These are phyloP conservation scores for Pichia nanzhaoensis DNA, from an alignment of 805 yeast genomes.

Conservation along the genomic window DNA sequence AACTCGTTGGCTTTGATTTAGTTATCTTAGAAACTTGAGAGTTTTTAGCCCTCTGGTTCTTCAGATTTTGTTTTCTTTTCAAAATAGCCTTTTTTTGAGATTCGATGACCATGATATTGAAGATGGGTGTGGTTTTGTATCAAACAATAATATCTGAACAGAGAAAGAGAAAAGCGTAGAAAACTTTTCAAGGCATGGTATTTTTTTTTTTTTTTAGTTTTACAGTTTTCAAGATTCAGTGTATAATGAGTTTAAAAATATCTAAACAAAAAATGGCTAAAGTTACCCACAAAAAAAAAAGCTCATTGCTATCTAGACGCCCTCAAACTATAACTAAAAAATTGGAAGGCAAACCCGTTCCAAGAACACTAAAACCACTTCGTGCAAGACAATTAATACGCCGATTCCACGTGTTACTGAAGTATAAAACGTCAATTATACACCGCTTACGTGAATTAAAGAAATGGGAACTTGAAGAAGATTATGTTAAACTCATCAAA, in stretches of 20 bases:
- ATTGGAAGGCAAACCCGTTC: slow-evolving; percentile 16
- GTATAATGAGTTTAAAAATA: not conserved
- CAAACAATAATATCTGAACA: too few species aligned
- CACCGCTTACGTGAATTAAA: slow-evolving; percentile 2
- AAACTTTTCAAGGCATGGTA: slow-evolving; percentile 5
- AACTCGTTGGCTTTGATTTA: slow-evolving; percentile 3
- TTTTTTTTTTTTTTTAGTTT: not conserved
- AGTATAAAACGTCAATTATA: slow-evolving; percentile 41
- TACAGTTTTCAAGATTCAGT: not conserved
- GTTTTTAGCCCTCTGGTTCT: not conserved
- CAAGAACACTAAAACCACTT: slow-evolving; percentile 54
- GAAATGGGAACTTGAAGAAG: not conserved
- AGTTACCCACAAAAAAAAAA: slow-evolving; percentile 19
- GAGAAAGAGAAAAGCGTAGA: not conserved
- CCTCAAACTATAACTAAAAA: slow-evolving; percentile 1
- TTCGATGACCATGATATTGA: not conserved
- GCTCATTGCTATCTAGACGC: slow-evolving; percentile 12
- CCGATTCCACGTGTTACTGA: slow-evolving; percentile 65
- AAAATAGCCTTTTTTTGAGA: slow-evolving; percentile 15
- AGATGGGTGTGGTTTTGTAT: not conserved
- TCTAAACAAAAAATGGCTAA: slow-evolving; percentile 3
- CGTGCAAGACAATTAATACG: slow-evolving; percentile 72
- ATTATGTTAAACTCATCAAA: slow-evolving; percentile 13
- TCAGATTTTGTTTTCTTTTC: slow-evolving; percentile 1
- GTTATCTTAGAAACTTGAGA: not conserved